A percentile compares a stretch with the other conserved stretches of the same genome.
Conservation (phyloP, 2,329 filamentous ascomycete species). For the Paraphaeosphaeria sporulosa region DNA sequence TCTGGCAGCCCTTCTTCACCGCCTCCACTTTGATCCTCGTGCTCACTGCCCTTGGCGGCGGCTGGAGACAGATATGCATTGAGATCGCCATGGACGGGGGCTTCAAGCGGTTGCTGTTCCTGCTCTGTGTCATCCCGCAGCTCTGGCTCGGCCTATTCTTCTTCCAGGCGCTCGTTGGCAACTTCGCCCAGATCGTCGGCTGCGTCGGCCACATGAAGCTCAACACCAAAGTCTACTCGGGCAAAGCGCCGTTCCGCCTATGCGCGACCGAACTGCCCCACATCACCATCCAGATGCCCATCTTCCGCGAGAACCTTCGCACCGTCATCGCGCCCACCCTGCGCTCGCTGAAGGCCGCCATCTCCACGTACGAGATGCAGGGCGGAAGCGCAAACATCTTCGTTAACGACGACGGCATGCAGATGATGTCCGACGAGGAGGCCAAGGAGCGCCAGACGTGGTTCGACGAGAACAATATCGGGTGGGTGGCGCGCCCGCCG, state of each 20-base stretch:
- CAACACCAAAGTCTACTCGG: conserved; percentile 86
- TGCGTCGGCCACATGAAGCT: conserved; percentile 74
- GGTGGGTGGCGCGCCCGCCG: conserved; percentile 58
- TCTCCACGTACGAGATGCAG: conserved; percentile 59
- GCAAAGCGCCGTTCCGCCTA: conserved; percentile 57
- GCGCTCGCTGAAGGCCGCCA: conserved; percentile 75
- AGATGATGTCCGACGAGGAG: conserved; percentile 61
- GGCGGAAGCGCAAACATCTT: conserved; percentile 74
- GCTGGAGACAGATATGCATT: conserved; percentile 63
- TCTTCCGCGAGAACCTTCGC: conserved; percentile 83
- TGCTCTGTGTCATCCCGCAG: conserved; percentile 61
- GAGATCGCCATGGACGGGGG: conserved; percentile 62
- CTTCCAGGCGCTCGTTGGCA: conserved; percentile 35
- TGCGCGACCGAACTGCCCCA: conserved; percentile 70
- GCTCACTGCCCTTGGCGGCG: conserved; percentile 62
- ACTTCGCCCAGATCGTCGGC: conserved; percentile 68
- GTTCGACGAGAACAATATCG: conserved; percentile 59
- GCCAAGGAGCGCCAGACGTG: conserved; percentile 55
- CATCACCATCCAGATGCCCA: conserved; percentile 79
- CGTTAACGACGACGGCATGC: conserved; percentile 74
- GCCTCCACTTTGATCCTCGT: conserved; percentile 62
- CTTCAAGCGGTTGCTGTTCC: conserved; percentile 63
- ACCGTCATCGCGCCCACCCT: conserved; percentile 80
- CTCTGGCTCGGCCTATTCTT: conserved; percentile 64
- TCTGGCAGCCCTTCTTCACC: conserved; percentile 65